Conservation (phyloP, 257 asterid species). For the Avicennia marina region DNA sequence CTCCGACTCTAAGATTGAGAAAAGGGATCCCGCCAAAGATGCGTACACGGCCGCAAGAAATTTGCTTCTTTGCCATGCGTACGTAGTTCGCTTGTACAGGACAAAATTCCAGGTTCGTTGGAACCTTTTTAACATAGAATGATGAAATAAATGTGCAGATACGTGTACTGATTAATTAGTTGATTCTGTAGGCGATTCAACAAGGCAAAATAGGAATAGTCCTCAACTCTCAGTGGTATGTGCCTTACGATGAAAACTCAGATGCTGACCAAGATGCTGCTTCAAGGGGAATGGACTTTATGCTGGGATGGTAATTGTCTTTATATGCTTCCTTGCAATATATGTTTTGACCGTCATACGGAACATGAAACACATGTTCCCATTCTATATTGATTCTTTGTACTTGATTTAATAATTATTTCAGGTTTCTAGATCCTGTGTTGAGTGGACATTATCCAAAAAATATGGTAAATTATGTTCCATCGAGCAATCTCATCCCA, state of each 20-base stretch:
- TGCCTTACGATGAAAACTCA: background rate
- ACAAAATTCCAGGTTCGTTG: constrained; percentile 19
- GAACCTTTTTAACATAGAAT: no score
- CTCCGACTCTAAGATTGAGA: background rate
- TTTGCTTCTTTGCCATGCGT: constrained; percentile 37
- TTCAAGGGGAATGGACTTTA: background rate
- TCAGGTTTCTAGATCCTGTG: constrained; percentile 18
- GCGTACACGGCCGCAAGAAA: constrained; percentile 26
- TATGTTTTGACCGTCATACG: no score
- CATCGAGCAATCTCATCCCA: constrained; percentile 3
- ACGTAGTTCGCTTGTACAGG: constrained; percentile 22
- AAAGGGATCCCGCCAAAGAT: constrained; percentile 6
- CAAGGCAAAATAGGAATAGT: constrained; percentile 1
- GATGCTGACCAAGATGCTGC: background rate
- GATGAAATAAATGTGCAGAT: no score
- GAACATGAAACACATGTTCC: no score
- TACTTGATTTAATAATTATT: background rate
- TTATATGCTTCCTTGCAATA: no score
- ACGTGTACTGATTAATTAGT: no score
- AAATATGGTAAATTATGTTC: constrained; percentile 13
- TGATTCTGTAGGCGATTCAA: background rate
- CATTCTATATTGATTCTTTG: no score
- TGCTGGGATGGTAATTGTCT: background rate
- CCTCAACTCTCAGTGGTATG: background rate
- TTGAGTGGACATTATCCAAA: constrained; percentile 11